A percentile compares a stretch with the other conserved stretches of the same genome.
These are phyloP conservation scores for Leccinum variicolor DNA, from an alignment of 768 basidiomycete species.

Conservation along the genomic window DNA sequence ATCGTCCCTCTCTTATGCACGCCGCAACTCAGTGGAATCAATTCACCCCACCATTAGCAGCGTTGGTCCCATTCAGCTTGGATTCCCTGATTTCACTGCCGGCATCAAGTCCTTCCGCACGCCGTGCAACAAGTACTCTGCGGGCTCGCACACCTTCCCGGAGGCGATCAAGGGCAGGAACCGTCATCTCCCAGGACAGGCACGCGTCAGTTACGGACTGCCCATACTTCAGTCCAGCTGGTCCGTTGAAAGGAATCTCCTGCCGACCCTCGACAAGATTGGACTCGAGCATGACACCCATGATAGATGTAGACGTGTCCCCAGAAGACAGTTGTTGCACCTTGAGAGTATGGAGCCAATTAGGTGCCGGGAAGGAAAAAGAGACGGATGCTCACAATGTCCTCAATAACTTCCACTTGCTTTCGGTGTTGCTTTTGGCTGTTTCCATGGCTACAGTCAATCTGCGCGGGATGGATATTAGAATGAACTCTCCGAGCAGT, in stretches of 20 bases:
- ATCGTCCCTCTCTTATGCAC: neutral
- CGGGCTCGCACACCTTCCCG: constrained; percentile 86
- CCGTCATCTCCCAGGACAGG: constrained; percentile 86
- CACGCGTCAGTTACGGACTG: constrained; percentile 89
- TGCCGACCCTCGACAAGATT: constrained; percentile 87
- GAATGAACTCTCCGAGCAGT: neutral
- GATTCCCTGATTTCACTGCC: constrained; percentile 6
- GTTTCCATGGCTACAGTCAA: constrained; percentile 97
- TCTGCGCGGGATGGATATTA: constrained; percentile 40
- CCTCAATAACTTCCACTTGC: constrained; percentile 85
- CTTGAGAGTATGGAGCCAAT: constrained; percentile 34
- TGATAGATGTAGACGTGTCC: constrained; percentile 70
- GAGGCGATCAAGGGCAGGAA: constrained; percentile 76
- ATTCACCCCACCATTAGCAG: constrained; percentile 13
- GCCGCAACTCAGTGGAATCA: constrained; percentile 6
- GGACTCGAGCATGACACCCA: constrained; percentile 96
- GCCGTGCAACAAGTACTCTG: constrained; percentile 44
- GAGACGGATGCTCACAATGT: constrained; percentile 61
- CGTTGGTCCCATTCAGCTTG: constrained; percentile 13
- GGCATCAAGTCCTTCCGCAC: constrained; percentile 12
- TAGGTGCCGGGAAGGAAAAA: constrained; percentile 6
- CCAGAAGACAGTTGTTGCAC: constrained; percentile 68
- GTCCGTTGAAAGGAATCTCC: constrained; percentile 73
- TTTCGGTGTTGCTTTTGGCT: constrained; percentile 87
- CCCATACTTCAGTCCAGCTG: constrained; percentile 72